Conservation (phyloP, 371 early-diverging fungal species). For the Apophysomyces elegans region DNA sequence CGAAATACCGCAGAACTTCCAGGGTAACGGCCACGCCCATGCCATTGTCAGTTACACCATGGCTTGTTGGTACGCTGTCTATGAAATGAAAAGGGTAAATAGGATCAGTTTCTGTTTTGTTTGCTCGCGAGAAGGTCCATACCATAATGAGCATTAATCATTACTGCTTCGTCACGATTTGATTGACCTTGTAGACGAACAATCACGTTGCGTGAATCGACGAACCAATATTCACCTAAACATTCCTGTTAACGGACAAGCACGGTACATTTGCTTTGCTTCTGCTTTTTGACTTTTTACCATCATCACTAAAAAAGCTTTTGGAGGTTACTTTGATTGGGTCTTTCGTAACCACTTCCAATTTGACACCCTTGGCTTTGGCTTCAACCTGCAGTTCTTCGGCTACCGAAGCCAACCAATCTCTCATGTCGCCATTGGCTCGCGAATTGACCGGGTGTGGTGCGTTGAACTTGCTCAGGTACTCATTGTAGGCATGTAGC, state of each 20-base stretch:
- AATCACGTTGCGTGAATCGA: constrained; percentile 56
- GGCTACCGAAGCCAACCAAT: constrained; percentile 40
- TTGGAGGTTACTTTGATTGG: constrained; percentile 28
- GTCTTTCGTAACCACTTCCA: constrained; percentile 52
- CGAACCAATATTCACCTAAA: constrained; percentile 48
- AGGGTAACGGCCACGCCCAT: constrained; percentile 74
- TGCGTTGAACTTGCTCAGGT: constrained; percentile 51
- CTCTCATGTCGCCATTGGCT: constrained; percentile 41
- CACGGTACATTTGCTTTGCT: neutral
- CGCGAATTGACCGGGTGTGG: constrained; percentile 62
- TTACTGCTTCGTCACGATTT: constrained; percentile 46
- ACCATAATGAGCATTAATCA: constrained; percentile 65
- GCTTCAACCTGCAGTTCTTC: constrained; percentile 46
- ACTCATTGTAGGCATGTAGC: constrained; percentile 54
- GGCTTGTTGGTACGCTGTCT: constrained; percentile 79
- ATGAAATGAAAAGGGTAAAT: neutral
- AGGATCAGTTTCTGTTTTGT: neutral
- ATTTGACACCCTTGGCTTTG: constrained; percentile 27
- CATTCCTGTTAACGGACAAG: neutral
- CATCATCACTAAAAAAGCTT: constrained; percentile 34
- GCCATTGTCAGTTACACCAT: constrained; percentile 88
- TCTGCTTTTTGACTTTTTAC: constrained; percentile 26
- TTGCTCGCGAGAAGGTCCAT: constrained; percentile 12
- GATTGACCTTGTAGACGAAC: constrained; percentile 50
- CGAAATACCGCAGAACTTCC: constrained; percentile 70